Conservation (phyloP, 2,329 filamentous ascomycete species). For the Alternaria sp. region DNA sequence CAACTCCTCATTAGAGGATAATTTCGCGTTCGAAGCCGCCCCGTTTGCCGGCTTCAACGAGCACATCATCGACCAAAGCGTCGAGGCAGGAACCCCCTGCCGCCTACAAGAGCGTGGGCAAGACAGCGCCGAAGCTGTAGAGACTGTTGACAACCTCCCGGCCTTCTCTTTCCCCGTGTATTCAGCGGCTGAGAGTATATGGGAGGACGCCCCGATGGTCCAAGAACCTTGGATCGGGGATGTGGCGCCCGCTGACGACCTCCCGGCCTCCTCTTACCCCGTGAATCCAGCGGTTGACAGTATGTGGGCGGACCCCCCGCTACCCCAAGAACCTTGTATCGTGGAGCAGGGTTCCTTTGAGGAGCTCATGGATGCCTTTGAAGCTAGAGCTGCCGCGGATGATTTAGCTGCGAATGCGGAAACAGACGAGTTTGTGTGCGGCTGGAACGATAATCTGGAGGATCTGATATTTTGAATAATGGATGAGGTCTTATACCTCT, state of each 20-base stretch:
- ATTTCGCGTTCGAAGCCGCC: not conserved
- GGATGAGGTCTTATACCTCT: not conserved
- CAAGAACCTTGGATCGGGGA: not conserved
- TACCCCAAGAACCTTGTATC: not conserved
- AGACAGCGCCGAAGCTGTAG: not conserved
- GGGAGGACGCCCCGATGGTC: not conserved
- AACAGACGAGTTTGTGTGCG: not conserved
- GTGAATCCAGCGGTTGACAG: not conserved
- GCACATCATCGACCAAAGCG: not conserved
- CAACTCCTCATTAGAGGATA: not conserved
- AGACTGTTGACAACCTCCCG: not conserved
- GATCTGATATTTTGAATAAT: not conserved
- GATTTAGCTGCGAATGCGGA: not conserved
- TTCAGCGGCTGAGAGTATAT: not conserved
- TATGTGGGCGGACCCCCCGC: not conserved
- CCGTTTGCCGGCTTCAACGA: not conserved
- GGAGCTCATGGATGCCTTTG: not conserved
- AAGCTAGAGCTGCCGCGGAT: not conserved
- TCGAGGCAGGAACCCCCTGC: not conserved
- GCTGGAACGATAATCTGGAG: not conserved
- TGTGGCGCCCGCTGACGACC: not conserved
- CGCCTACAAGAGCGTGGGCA: not conserved
- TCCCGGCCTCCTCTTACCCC: not conserved
- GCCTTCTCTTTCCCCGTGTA: not conserved
- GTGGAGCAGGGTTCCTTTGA: not conserved